Evolutionary conservation across 176 grass and related monocot species (phyloP), one percentile per base, ranked within the genome.

Genomic region (Oryza glaberrima): DNA sequence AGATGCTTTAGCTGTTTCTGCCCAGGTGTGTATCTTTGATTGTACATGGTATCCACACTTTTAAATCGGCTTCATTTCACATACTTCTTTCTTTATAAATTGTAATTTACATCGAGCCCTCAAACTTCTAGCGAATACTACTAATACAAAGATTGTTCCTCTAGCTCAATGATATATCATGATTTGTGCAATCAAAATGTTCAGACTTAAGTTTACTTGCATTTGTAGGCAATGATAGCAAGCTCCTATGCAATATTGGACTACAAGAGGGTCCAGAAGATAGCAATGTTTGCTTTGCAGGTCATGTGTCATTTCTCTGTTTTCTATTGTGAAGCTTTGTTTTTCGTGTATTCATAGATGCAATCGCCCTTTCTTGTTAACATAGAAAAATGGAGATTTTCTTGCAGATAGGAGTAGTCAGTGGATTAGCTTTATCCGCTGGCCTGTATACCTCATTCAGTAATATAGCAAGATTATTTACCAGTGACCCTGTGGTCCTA

Each of bases 401-500:
- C 58, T 80, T 93, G 63, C 91, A 95, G 93, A 90, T 84, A 70
- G 96, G 96, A 87, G 61, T 95, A 40, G 28, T 92, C 72, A 87
- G 84, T 63, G 91, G 93, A 49, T 85, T 94, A 86, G 89, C 83
- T 73, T 95, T 95, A 74, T 81, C 91, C 16, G 11, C 77, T 87
- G 93, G 94, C 79, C 83, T 98, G 69, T 88, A 85, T 83, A 76
- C 75, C 67, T 98, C 96, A 77, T 95, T 95, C 92, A 83, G 75
- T 75, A 98, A 77, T 84, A 82, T 95, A 77, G 83, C 93, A 74
- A 89, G 75, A 92, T 64, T 95, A 56, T 98, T 98, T 83, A 95
- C 96, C 45, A 95, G 79, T 65, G 96, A 95, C 87, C 81, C 83
- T 65, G 89, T 89, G 83, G 93, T 98, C 71, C 85, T 98, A 64